Base-by-base conservation (phyloP, 768 basidiomycete genomes). In the Trametes sanguinea region DNA sequence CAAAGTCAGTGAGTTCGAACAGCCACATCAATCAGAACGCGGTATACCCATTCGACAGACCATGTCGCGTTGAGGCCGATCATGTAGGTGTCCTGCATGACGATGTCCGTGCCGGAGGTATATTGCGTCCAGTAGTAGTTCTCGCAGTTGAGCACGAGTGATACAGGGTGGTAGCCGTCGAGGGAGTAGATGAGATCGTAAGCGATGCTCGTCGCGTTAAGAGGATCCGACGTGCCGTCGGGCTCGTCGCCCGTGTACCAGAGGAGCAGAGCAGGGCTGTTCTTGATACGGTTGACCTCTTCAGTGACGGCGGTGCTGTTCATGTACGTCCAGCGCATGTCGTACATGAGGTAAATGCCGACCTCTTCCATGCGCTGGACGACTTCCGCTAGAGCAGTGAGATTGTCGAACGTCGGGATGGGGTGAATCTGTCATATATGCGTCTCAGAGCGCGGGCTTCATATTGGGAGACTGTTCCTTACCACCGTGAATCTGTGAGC, bases 241-340 rank as follows among this genome's bases (percentile, higher is more conserved):
- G 86, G 87, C 71, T 91, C 89, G 65, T 91, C 88, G 0, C 79
- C 86, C 1, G 87, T 89, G 72, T 90, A 90, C 85, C 86, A 89
- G 2, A 87, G 73, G 14, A 92, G 77, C 30, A 93, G 80, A 65
- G 90, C 92, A 0, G 84, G 79, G 1, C 87, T 80, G 37, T 81
- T 78, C 67, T 88, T 89, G 74, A 92, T 80, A 40, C 74, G 74
- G 61, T 86, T 85, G 17, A 93, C 90, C 75, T 94, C 83, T 57
- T 83, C 81, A 1, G 79, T 83, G 30, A 92, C 86, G 1, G 81
- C 78, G 6, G 83, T 80, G 7, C 74, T 65, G 71, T 92, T 86
- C 80, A 80, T 83, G 75, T 91, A 92, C 4, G 82, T 83, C 81
- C 54, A 77, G 51, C 90, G 81, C 90, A 93, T 92, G 70, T 92